Evolutionary conservation across 495 filamentous ascomycete species (phyloP).

Genomic region (Xylaria castorea): DNA sequence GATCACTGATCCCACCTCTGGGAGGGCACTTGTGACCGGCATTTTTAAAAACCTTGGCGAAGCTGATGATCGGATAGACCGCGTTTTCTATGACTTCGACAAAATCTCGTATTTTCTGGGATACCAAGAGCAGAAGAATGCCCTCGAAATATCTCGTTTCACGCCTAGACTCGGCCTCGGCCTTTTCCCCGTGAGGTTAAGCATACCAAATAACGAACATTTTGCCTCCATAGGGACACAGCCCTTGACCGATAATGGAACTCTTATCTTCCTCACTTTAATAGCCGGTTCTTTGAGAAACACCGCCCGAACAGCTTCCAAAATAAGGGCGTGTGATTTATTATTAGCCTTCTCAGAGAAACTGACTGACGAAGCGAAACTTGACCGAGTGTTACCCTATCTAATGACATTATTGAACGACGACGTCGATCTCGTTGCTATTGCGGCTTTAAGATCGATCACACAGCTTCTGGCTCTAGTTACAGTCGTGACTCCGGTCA

Average conservation of each 20-base stretch:
- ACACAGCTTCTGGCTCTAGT: slow-evolving; percentile 90
- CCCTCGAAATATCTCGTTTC: slow-evolving; percentile 40
- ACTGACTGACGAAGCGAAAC: slow-evolving; percentile 92
- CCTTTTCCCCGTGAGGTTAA: slow-evolving; percentile 78
- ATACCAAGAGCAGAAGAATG: slow-evolving; percentile 59
- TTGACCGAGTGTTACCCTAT: slow-evolving; percentile 93
- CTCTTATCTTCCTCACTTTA: slow-evolving; percentile 87
- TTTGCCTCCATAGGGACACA: slow-evolving; percentile 55
- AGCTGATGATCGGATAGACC: slow-evolving; percentile 90
- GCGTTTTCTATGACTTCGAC: slow-evolving; percentile 93
- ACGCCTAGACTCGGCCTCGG: slow-evolving; percentile 55
- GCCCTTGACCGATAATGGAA: slow-evolving; percentile 78
- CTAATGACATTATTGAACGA: slow-evolving; percentile 82
- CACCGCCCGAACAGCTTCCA: slow-evolving; percentile 84
- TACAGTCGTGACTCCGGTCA: slow-evolving; percentile 86
- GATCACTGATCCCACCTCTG: slow-evolving; percentile 91
- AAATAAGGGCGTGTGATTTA: slow-evolving; percentile 89
- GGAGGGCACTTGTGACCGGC: slow-evolving; percentile 67
- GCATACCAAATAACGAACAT: slow-evolving; percentile 84
- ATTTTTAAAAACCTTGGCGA: slow-evolving; percentile 74
- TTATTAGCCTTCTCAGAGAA: slow-evolving; percentile 91
- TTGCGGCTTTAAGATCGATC: slow-evolving; percentile 82
- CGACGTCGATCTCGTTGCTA: slow-evolving; percentile 78
- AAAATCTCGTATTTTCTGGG: slow-evolving; percentile 95
- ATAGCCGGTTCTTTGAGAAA: slow-evolving; percentile 88